A percentile compares a stretch with the other conserved stretches of the same genome.
phyloP scores from a whole-genome alignment of 805 yeast genomes.

The Huiozyma sinensis region DNA sequence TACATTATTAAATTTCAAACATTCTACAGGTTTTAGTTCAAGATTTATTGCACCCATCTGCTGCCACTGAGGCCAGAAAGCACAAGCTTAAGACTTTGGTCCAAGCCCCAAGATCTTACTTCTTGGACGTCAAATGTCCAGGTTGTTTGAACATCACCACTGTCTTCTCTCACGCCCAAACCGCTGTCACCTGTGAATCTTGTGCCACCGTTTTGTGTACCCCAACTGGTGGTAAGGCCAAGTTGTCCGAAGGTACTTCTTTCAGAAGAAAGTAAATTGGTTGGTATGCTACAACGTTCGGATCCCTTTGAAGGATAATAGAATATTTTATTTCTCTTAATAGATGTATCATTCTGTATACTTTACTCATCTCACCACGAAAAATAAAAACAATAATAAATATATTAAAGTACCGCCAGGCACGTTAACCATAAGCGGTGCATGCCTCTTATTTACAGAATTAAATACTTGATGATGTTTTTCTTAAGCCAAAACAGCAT shows the following conservation, averaged over 20 bases:
- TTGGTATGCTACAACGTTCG: not conserved
- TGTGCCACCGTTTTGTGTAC: conserved; percentile 97
- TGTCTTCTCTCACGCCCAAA: conserved; percentile 99
- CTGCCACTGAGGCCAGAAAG: conserved; percentile 91
- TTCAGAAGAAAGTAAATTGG: conserved; percentile 92
- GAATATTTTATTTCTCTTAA: too few relatives aligned
- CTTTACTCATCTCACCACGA: too few relatives aligned
- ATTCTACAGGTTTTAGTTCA: conserved; percentile 81
- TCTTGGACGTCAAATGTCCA: conserved; percentile 99
- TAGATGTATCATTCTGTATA: too few relatives aligned
- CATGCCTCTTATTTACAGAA: too few relatives aligned
- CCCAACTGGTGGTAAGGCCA: conserved; percentile 99
- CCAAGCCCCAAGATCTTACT: conserved; percentile 96
- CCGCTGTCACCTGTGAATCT: conserved; percentile 98
- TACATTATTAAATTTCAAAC: conserved; percentile 1
- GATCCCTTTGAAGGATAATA: too few relatives aligned
- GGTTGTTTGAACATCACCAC: conserved; percentile 99
- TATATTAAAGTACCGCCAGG: too few relatives aligned
- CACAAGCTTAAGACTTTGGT: conserved; percentile 97
- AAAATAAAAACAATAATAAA: too few relatives aligned
- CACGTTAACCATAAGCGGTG: too few relatives aligned
- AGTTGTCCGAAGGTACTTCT: conserved; percentile 98
- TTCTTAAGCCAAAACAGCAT: too few relatives aligned
- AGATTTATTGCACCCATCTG: conserved; percentile 96
- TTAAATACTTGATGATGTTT: too few relatives aligned